Base-by-base conservation (phyloP, 2,329 filamentous ascomycete species). In the Arthrinium puccinioides region DNA sequence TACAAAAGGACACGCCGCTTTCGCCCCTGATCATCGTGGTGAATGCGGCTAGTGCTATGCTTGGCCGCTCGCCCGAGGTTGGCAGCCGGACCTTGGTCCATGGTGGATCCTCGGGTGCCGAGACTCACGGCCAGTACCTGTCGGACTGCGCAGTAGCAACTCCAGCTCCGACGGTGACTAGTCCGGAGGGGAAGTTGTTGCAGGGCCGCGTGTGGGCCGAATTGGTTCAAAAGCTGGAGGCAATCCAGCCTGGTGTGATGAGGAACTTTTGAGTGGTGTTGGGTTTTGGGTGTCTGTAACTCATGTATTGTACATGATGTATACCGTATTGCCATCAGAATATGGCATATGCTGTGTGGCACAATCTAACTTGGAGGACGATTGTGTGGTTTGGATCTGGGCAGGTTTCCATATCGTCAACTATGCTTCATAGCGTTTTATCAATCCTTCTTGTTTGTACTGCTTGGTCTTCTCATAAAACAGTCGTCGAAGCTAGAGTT, bases 121-220 rank as follows among this genome's bases (percentile, higher is more conserved):
- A 68, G 40, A 57, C 57, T 1, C 64, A 73, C 41, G 71, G 72
- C 6, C 44, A 63, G 39, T 74, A 70, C 40, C 57, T 73, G 49
- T 52, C 46, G 2, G 55, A 69, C 30, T 48, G 53, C 35, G 30
- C 15, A 10, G 35, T 53, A 40, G 54, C 8, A 18, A 47, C 37
- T 50, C 43, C 64, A 11, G 57, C 56, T 4, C 14, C 42, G 4
- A 19, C 28, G 41, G 28, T n/a, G 23, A 20, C 6, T 15, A 21
- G 11, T 9, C 18, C 16, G 13, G 16, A 9, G 16, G 16, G 19
- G 10, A 8, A 21, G 25, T 30, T 27, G 27, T 6, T 30, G 16
- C 28, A 30, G 16, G 28, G 19, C 28, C 16, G 28, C 5, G 11
- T 30, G 28, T 30, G 28, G 28, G 15, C 11, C 6, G 28, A 30